Evolutionary conservation across 2,329 filamentous ascomycete genomes (phyloP), one percentile per base, ranked within the genome.

Genomic region (Elsinoe ampelina): DNA sequence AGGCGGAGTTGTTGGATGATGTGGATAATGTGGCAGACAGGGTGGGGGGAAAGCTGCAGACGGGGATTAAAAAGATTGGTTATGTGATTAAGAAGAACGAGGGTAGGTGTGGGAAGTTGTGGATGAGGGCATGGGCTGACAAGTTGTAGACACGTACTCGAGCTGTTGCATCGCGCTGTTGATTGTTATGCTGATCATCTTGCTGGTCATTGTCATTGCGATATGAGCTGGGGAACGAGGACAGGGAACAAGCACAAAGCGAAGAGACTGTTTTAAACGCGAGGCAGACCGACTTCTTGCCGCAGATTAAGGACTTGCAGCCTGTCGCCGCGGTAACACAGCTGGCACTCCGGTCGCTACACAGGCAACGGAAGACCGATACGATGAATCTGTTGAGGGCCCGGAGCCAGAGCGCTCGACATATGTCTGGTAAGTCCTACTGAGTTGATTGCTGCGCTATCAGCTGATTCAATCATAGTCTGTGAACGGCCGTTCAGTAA

Each of bases 161-260:
- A 89, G 89, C 70, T 96, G 89, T 74, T 97, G 91, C 71, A 95
- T 98, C 64, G 88, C 78, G 3, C 75, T 95, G 17, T 78, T 97
- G 64, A 95, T 97, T 59, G 82, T 93, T 61, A 87, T 95, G 36
- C 77, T 97, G 62, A 89, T 97, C 58, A 73, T 98, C 26, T 73
- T 98, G 65, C 77, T 98, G 66, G 81, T 97, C 61, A 74, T 98
- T 63, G 75, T 97, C 22, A 74, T 85, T 61, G 73, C 80, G n/a
- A 71, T 84, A 61, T 84, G 75, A 82, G 36, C 36, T n/a, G n/a
- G 13, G 36, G n/a, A 5, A 38, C n/a, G n/a, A 10, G 11, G 4
- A 10, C 35, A 12, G 3, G 2, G 35, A 38, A 38, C 11, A 38
- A 26, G 22, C 22, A 26, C 22, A 26, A 26, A 26, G 22, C 22